phyloP scores from a whole-genome alignment of 2,329 filamentous ascomycete species.

The Neofusicoccum sp. region DNA sequence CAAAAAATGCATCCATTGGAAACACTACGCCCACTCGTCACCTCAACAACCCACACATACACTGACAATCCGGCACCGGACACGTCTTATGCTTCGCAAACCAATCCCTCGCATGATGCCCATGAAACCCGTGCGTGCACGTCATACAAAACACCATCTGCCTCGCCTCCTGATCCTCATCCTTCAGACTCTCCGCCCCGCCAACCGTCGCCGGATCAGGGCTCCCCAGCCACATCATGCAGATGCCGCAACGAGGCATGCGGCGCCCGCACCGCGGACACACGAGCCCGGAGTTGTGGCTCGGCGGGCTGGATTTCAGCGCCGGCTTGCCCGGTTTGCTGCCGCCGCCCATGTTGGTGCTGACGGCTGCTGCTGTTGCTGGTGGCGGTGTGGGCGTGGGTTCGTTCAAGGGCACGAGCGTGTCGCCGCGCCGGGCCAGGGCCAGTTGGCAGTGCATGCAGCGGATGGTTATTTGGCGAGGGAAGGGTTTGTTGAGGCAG shows the following conservation, averaged over 20 bases:
- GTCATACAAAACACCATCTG: slow-evolving; percentile 64
- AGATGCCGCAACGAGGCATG: slow-evolving; percentile 65
- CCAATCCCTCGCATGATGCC: slow-evolving; percentile 64
- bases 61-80: slow-evolving; percentile 59
- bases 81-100: slow-evolving; percentile 58
- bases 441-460: slow-evolving; percentile 72
- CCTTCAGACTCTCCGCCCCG: slow-evolving; percentile 37
- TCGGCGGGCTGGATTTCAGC: slow-evolving; percentile 23
- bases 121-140: slow-evolving; percentile 67
- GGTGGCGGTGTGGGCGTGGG: neutral
- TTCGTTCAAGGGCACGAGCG: slow-evolving; percentile 1
- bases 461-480: slow-evolving; percentile 71
- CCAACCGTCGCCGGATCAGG: slow-evolving; percentile 55
- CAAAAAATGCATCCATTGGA: neutral
- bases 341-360: slow-evolving; percentile 8
- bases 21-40: slow-evolving; percentile 18
- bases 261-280: slow-evolving; percentile 65
- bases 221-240: slow-evolving; percentile 62
- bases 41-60: slow-evolving; percentile 51
- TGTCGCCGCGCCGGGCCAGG: slow-evolving; percentile 43
- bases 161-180: slow-evolving; percentile 54
- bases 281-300: slow-evolving; percentile 48
- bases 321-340: slow-evolving; percentile 18
- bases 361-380: slow-evolving; percentile 24
- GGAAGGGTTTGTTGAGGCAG: slow-evolving; percentile 63